A percentile compares a stretch with the other conserved stretches of the same genome.
Evolutionary conservation across 192 early-diverging fungal species (phyloP).

Genomic region (Mortierella alpina): DNA sequence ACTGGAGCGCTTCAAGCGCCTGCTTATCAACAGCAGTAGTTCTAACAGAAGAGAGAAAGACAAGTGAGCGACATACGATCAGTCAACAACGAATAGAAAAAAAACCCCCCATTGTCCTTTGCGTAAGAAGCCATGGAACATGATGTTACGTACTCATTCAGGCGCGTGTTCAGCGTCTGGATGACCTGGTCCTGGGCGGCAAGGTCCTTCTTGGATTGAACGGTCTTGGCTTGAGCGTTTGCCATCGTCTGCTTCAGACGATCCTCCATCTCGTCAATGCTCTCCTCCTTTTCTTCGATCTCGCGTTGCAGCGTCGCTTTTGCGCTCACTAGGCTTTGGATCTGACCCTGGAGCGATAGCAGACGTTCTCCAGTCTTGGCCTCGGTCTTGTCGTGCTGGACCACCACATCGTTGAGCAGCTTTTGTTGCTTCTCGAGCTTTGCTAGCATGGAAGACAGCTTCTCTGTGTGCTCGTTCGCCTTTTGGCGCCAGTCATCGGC

Average conservation of each 20-base stretch:
- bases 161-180: not conserved
- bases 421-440: constrained; percentile 6
- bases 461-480: constrained; percentile 3
- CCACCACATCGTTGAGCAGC: not conserved
- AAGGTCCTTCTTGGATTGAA: not conserved
- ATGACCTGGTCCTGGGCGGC: constrained; percentile 3
- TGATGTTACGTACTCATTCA: constrained; percentile 1
- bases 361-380: not conserved
- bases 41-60: not conserved
- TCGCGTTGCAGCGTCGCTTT: not conserved
- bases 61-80: not conserved
- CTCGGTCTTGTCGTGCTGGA: not conserved
- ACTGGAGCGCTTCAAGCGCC: too few relatives aligned
- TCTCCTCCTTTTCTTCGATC: not conserved
- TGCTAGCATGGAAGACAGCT: not conserved
- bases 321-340: constrained; percentile 14
- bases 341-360: not conserved
- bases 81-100: not conserved
- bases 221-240: not conserved
- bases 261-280: constrained; percentile 8
- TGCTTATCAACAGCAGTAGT: too few relatives aligned
- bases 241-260: not conserved
- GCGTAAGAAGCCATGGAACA: not conserved
- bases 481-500: not conserved
- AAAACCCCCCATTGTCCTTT: not conserved